Conservation (phyloP, 1,139 yeast genomes). For the Tardiomyces blankii region DNA sequence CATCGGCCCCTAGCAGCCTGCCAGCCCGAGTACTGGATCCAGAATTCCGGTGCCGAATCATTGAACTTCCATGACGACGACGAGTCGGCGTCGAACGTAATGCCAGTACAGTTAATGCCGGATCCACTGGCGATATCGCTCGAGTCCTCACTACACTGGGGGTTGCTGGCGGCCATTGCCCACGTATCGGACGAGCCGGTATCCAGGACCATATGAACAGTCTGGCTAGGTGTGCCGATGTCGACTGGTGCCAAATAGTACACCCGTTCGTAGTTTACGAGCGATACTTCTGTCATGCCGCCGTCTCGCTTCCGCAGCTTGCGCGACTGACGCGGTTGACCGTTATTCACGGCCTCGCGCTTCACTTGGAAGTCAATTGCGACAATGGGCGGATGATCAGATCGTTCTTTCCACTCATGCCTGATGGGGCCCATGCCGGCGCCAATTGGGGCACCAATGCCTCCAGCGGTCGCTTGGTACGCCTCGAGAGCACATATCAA, state of each 20-base stretch:
- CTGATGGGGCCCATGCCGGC: no score
- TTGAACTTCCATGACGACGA: neutral
- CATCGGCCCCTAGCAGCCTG: slow-evolving; percentile 35
- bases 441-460: no score
- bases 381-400: no score
- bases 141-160: slow-evolving; percentile 4
- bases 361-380: no score
- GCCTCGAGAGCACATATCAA: no score
- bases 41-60: slow-evolving; percentile 10
- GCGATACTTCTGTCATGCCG: no score
- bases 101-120: neutral
- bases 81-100: neutral
- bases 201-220: slow-evolving; percentile 30
- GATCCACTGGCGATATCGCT: neutral
- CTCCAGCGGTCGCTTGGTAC: no score
- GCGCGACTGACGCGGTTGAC: no score
- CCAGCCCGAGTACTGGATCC: slow-evolving; percentile 17
- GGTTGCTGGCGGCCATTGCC: slow-evolving; percentile 27
- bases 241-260: slow-evolving; percentile 30
- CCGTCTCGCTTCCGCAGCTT: no score
- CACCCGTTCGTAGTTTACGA: slow-evolving; percentile 43
- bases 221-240: slow-evolving; percentile 32
- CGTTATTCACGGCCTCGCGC: no score
- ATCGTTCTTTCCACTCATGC: no score
- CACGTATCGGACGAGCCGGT: slow-evolving; percentile 39